Percentiles rank a stretch among this genome's conserved stretches.
phyloP scores from a whole-genome alignment of 345 rosid genomes.

The Heritiera fomes region DNA sequence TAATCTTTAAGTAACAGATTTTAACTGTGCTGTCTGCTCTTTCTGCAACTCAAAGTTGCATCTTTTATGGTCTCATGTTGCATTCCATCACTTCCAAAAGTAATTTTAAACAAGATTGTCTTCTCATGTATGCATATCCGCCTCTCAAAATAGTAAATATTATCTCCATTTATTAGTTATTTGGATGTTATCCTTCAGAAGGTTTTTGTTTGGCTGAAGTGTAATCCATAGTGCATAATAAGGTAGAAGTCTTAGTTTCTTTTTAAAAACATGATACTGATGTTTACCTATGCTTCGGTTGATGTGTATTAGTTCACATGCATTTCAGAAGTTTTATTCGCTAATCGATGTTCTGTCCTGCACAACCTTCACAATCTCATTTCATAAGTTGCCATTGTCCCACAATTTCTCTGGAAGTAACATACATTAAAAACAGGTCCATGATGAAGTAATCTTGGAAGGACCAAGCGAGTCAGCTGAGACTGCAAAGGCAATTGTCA shows the following conservation, averaged over 20 bases:
- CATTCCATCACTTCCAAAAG: background rate
- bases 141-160: background rate
- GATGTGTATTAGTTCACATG: no score
- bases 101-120: background rate
- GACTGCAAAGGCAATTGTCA: conserved; percentile 76
- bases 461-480: conserved; percentile 91
- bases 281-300: background rate
- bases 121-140: background rate
- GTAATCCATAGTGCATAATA: background rate
- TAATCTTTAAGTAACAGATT: background rate
- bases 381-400: background rate
- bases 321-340: background rate
- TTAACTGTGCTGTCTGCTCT: background rate
- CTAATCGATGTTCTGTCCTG: background rate
- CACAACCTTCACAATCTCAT: background rate
- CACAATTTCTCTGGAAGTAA: conserved; percentile 18
- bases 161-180: background rate
- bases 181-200: background rate
- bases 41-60: background rate
- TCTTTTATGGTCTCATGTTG: background rate
- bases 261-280: background rate
- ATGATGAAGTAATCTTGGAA: conserved; percentile 97
- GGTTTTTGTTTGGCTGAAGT: background rate
- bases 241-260: background rate
- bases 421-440: conserved; percentile 57